Conservation (phyloP, 176 grass and related monocot species). For the Tuctoria greenei region DNA sequence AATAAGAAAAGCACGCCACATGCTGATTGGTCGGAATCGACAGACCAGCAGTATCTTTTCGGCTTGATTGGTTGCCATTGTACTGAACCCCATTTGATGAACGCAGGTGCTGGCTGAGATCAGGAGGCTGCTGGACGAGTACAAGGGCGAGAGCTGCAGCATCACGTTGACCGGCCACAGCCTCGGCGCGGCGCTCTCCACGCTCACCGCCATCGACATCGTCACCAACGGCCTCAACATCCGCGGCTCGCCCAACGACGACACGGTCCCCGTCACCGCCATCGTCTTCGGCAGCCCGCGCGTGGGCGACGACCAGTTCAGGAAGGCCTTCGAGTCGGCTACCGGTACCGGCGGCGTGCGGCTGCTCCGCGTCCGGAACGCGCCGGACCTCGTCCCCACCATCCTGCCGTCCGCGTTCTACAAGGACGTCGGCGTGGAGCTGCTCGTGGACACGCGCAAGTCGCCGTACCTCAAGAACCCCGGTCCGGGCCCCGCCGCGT, state of each 20-base stretch:
- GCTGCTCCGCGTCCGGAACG: conserved; percentile 72
- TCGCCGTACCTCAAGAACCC: conserved; percentile 65
- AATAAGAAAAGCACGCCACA: not conserved
- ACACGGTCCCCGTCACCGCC: conserved; percentile 43
- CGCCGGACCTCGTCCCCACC: conserved; percentile 59
- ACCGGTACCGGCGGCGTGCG: not conserved
- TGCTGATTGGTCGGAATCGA: not conserved
- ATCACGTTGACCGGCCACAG: conserved; percentile 77
- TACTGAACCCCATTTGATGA: not conserved
- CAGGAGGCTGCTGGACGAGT: conserved; percentile 33
- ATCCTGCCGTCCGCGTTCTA: conserved; percentile 59
- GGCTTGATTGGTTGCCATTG: not conserved
- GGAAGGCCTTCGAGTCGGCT: conserved; percentile 41
- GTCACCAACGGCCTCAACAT: conserved; percentile 46
- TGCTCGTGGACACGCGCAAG: conserved; percentile 60
- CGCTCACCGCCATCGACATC: conserved; percentile 65
- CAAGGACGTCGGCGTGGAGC: conserved; percentile 65
- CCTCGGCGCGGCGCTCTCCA: conserved; percentile 60
- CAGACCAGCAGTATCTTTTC: not conserved
- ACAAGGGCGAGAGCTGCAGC: conserved; percentile 58
- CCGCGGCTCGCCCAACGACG: not conserved
- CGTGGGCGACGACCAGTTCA: conserved; percentile 68
- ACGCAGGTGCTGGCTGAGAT: conserved; percentile 49
- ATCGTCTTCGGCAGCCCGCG: conserved; percentile 75
- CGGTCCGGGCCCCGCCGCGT: conserved; percentile 22